These are phyloP conservation scores for Phialophora verrucosa DNA, from an alignment of 2,329 filamentous ascomycete genomes.

Conservation along the genomic window DNA sequence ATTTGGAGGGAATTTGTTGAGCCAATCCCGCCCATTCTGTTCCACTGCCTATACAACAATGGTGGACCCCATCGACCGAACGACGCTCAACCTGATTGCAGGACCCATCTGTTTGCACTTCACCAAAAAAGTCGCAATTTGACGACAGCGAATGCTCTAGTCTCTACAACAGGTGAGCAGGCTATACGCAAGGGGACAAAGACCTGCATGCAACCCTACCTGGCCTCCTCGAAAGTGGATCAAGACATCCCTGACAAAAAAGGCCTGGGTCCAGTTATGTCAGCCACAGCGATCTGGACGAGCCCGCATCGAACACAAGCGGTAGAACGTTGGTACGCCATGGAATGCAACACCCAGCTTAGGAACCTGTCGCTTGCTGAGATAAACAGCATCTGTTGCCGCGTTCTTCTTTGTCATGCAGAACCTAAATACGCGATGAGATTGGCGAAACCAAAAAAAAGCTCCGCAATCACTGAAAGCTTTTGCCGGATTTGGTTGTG, in stretches of 20 bases:
- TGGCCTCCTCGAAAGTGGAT: not conserved
- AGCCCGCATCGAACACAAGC: not conserved
- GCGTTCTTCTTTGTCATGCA: not conserved
- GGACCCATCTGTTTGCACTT: not conserved
- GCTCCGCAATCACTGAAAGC: not conserved
- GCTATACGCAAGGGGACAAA: not conserved
- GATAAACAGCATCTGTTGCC: not conserved
- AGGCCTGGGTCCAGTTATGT: slow-evolving; percentile 7
- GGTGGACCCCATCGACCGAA: not conserved
- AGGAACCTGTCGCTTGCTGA: not conserved
- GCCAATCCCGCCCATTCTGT: not conserved
- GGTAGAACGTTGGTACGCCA: not conserved
- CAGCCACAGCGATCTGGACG: slow-evolving; percentile 2
- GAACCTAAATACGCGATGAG: slow-evolving; percentile 6
- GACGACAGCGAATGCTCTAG: not conserved
- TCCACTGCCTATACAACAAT: not conserved
- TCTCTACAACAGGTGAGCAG: not conserved
- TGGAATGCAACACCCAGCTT: not conserved
- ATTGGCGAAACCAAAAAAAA: slow-evolving; percentile 1
- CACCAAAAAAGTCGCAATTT: not conserved
- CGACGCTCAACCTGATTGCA: not conserved
- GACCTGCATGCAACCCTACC: not conserved
- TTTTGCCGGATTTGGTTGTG: not conserved
- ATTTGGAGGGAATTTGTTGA: slow-evolving; percentile 20
- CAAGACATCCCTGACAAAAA: slow-evolving; percentile 10